Base-by-base conservation (phyloP, 352 stramenopile genomes). In the Phytophthora uliginosa region DNA sequence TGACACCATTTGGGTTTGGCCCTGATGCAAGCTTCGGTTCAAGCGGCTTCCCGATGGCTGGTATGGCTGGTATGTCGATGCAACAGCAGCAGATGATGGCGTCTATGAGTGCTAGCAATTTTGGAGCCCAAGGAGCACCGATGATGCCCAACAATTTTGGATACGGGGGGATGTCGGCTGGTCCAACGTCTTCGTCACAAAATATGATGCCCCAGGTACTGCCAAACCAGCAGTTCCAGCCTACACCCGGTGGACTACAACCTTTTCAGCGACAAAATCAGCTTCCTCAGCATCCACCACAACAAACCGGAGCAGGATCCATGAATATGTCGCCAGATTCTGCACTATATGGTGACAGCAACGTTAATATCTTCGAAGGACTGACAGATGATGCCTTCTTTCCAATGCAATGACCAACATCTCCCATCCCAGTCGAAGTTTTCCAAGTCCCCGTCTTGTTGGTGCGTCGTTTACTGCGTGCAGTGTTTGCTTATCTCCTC, bases 381-480 rank as follows among this genome's bases (percentile, higher is more conserved):
- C 78, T 95, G 50, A 76, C 84, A 50, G 86, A 93, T 47, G 88
- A 95, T 71, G 77, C 82, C 18, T 95, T 95, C 60, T 82, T 93
- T 59, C 76, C 81, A 76, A 89, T 92, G 81, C 84, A 91, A 80
- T 88, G 78, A 83, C 52, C 59, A 70, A 76, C 42, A 38, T 66
- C 24, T 36, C 24, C 55, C 68, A 65, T n/a, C 51, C 72, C 38
- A 57, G 54, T 68, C 56, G 36, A 78, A 63, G 26, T 76, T 22
- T 75, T 79, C 50, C 61, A 78, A 74, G 63, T 64, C 50, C 55
- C 54, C 67, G 50, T 60, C 77, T 66, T 20, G 33, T 73, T 47
- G 66, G 59, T 63, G 56, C 54, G 59, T 66, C 55, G 71, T 76
- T 80, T 83, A 76, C 59, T 81, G 62, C 52, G 52, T 66, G 48